Evolutionary conservation across 768 basidiomycete genomes (phyloP), one percentile per base, ranked within the genome.

Genomic region (Royoungia palumana): DNA sequence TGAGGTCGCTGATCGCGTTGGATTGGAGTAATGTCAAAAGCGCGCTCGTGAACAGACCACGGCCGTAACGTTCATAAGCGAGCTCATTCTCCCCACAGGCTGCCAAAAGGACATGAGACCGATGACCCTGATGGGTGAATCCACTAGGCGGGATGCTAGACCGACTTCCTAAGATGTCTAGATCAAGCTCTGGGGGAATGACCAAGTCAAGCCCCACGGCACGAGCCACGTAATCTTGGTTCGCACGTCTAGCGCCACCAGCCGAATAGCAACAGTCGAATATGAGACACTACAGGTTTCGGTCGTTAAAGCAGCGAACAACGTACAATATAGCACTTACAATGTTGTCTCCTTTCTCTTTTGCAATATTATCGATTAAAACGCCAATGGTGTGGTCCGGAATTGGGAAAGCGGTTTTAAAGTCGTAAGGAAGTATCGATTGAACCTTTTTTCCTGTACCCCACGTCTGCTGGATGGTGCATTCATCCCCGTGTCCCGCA

Each of bases 181-280:
- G 3, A 53, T 75, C 74, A 6, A 64, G 56, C 12, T 56, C 39
- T 10, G 47, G 35, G 1, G 45, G 47, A 17, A 62, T 35, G 17
- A 5, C 8, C 13, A 14, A 9, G 9, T 47, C 13, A 8, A 62
- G 35, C 14, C 38, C 2, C 13, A 54, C 45, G 1, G 24, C 21
- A 1, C 60, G 60, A 42, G 50, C 24, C 1, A 37, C 17, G n/a
- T 46, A 53, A 28, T 19, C 44, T 17, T 48, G 7, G 17, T 35
- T 40, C 34, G 20, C n/a, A 19, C 9, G 21, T 13, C 74, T 66
- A 9, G 61, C 67, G 6, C 70, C 61, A 1, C 72, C 71, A 1
- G 62, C 72, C 5, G 75, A 73, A 54, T 68, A 61, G 53, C 76
- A 78, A 40, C 76, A 76, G 46, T 77, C 76, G 6, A 78, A 61